Evolutionary conservation across 306 rosid genomes (phyloP), one percentile per base, ranked within the genome.

Genomic region (Corylus avellana): DNA sequence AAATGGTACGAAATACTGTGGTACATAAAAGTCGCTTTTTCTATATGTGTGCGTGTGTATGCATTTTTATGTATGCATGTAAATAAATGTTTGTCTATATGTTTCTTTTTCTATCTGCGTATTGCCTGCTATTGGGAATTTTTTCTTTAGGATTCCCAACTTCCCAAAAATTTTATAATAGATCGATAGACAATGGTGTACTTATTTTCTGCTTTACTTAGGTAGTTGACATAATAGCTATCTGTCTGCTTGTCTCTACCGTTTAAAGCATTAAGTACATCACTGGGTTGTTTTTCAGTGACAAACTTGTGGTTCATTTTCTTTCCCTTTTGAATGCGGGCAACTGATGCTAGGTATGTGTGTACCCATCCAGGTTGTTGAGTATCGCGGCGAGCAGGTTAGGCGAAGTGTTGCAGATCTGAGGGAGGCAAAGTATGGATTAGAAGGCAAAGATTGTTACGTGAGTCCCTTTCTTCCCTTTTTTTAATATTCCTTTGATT

Each of bases 361-460:
- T 82, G 37, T 83, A 25, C 85, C 75, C 25, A 22, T 22, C 25
- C 80, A 95, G 99, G 96, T 95, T 85, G 88, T 90, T 46, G 99
- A 95, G 86, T 95, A 95, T 79, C 96, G 93, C 22, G 99, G 99
- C 55, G 99, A 89, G 89, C 86, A 81, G 73, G 97, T 93, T 70
- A 91, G 99, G 80, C 84, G 92, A 0, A 89, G 96, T 80, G 87
- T 95, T 80, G 96, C 99, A 58, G 99, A 95, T 89, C 68, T 89
- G 79, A 90, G 98, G 79, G 99, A 95, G 86, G 82, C 87, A 62
- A 89, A 79, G 78, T 95, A 95, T 76, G 91, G 91, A 73, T 79
- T 75, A 56, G 84, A 86, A 86, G 98, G 98, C 83, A 95, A 95
- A 88, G 98, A 95, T 84, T 95, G 99, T 84, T 95, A 95, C 46